These are phyloP conservation scores for Fusarium palustre DNA, from an alignment of 2,329 filamentous ascomycete genomes.

Conservation along the genomic window DNA sequence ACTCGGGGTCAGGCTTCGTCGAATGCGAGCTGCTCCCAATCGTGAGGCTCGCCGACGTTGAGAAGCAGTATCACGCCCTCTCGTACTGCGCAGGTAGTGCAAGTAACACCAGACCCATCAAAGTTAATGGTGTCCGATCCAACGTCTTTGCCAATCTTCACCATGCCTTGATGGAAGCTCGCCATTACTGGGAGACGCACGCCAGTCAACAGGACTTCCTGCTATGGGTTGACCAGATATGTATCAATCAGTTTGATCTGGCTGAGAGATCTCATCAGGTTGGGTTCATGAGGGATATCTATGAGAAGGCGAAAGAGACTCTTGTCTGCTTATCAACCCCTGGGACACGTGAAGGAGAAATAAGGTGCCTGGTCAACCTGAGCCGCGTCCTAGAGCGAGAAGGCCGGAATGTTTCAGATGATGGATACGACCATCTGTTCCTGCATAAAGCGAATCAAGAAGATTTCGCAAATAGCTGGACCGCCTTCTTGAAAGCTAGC, in stretches of 20 bases:
- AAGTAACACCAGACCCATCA: not conserved
- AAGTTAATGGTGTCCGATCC: not conserved
- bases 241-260: slow-evolving; percentile 16
- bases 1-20: not conserved
- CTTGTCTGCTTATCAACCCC: slow-evolving; percentile 1
- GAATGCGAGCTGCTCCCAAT: slow-evolving; percentile 13
- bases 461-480: not conserved
- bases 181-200: not conserved
- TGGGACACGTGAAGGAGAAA: fast-evolving
- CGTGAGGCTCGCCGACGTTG: fast-evolving
- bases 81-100: slow-evolving; percentile 20
- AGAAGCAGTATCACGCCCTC: not conserved
- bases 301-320: not conserved
- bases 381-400: too few relatives aligned
- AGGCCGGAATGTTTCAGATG: not conserved
- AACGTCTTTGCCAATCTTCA: slow-evolving; percentile 19
- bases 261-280: slow-evolving; percentile 22
- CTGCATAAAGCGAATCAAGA: fast-evolving
- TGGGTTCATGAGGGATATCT: slow-evolving; percentile 18
- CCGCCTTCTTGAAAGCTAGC: fast-evolving
- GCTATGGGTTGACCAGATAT: slow-evolving; percentile 21
- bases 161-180: not conserved
- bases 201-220: not conserved
- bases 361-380: not conserved
- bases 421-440: too few relatives aligned